Conservation (phyloP, 108 stramenopile genomes). For the Cyclotella distinguenda region DNA sequence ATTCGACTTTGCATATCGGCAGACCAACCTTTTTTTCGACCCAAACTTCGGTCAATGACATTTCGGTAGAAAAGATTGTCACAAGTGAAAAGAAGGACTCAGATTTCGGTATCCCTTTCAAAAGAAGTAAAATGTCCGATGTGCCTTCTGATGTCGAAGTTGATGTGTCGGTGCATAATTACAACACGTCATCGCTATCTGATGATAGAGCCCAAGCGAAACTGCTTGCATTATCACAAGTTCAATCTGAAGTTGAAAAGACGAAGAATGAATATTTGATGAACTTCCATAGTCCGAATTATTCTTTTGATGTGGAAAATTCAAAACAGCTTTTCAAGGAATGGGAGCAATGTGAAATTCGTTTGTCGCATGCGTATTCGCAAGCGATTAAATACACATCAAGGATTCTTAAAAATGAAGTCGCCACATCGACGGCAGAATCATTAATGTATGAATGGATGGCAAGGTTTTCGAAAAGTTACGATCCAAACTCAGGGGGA, state of each 20-base stretch:
- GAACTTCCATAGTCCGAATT: not conserved
- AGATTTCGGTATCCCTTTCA: not conserved
- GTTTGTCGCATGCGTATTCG: conserved; percentile 28
- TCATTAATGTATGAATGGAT: conserved; percentile 45
- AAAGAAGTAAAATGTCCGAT: not conserved
- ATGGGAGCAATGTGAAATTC: conserved; percentile 20
- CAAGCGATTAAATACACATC: conserved; percentile 51
- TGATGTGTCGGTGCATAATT: not conserved
- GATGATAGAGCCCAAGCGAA: not conserved
- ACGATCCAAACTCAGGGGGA: not conserved
- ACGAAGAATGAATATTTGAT: not conserved
- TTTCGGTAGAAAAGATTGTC: too few relatives aligned
- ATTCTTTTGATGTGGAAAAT: not conserved
- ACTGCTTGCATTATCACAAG: not conserved
- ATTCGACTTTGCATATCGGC: too few relatives aligned
- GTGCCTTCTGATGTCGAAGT: too few relatives aligned
- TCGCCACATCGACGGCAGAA: conserved; percentile 31
- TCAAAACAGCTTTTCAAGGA: conserved; percentile 15
- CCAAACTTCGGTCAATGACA: too few relatives aligned
- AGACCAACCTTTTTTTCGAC: too few relatives aligned
- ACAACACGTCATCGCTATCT: not conserved
- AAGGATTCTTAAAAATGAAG: conserved; percentile 25
- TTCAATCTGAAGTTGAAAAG: not conserved
- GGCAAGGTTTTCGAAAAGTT: conserved; percentile 5
- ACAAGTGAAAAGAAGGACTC: too few relatives aligned